A percentile compares a stretch with the other conserved stretches of the same genome.
phyloP scores from a whole-genome alignment of 306 rosid genomes.

The Casuarina equisetifolia region DNA sequence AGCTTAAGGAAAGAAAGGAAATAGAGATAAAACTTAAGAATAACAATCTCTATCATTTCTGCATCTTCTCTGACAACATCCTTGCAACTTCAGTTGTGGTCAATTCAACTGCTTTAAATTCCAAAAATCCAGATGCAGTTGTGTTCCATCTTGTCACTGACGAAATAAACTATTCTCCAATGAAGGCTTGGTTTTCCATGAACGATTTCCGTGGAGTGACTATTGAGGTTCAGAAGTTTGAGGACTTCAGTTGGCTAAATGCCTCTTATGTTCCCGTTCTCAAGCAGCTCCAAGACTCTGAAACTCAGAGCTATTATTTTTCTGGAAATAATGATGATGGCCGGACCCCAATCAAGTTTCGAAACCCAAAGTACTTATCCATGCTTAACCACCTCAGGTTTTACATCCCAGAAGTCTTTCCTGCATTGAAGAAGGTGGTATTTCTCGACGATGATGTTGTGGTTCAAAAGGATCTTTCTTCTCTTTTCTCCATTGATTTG shows the following conservation, averaged over 20 bases:
- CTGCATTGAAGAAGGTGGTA: slow-evolving; percentile 71
- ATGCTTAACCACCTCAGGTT: slow-evolving; percentile 93
- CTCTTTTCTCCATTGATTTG: slow-evolving; percentile 67
- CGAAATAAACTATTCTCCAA: slow-evolving; percentile 75
- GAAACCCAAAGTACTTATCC: slow-evolving; percentile 87
- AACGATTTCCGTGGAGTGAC: slow-evolving; percentile 64
- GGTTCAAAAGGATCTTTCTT: slow-evolving; percentile 80
- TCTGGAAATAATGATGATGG: slow-evolving; percentile 67
- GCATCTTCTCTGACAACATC: slow-evolving; percentile 84
- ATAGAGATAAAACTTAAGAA: slow-evolving; percentile 66
- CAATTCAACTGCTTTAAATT: slow-evolving; percentile 73
- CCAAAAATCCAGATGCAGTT: slow-evolving; percentile 59
- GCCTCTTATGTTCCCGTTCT: slow-evolving; percentile 94
- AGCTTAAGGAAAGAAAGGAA: slow-evolving; percentile 54
- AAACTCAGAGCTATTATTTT: slow-evolving; percentile 81
- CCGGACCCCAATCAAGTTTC: slow-evolving; percentile 84
- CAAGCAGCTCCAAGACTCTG: slow-evolving; percentile 92
- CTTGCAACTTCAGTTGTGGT: slow-evolving; percentile 89
- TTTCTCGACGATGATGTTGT: slow-evolving; percentile 87
- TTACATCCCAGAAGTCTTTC: slow-evolving; percentile 89
- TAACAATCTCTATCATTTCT: slow-evolving; percentile 66
- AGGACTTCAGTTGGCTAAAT: slow-evolving; percentile 77
- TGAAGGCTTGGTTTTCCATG: slow-evolving; percentile 88
- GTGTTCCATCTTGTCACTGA: slow-evolving; percentile 89
- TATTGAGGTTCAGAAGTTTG: slow-evolving; percentile 79